A percentile compares a stretch with the other conserved stretches of the same genome.
Conservation (phyloP, 805 yeast species). For the Kodamaea hsintzibuensis region DNA sequence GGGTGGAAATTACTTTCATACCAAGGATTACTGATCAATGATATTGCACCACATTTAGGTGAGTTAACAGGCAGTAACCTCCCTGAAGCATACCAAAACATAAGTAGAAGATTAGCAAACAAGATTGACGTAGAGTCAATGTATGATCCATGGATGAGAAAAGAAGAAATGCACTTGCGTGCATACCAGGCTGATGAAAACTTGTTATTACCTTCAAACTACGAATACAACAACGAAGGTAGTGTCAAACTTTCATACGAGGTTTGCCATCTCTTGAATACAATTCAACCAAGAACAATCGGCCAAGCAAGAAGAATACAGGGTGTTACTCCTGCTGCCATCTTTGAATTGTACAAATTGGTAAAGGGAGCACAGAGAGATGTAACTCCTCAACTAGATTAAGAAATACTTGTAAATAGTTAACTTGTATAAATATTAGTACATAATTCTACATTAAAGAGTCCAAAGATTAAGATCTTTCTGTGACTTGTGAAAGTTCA, state of each 20-base stretch:
- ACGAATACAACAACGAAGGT: slow-evolving; percentile 60
- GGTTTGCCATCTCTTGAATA: slow-evolving; percentile 65
- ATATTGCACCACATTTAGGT: slow-evolving; percentile 29
- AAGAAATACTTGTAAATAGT: neutral
- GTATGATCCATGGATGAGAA: slow-evolving; percentile 75
- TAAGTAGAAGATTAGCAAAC: slow-evolving; percentile 46
- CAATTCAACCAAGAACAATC: slow-evolving; percentile 80
- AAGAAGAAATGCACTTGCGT: slow-evolving; percentile 67
- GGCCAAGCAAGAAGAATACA: slow-evolving; percentile 96
- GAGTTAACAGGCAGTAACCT: slow-evolving; percentile 21
- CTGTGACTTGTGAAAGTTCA: neutral
- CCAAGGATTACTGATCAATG: slow-evolving; percentile 38
- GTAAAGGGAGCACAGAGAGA: slow-evolving; percentile 33
- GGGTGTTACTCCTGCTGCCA: slow-evolving; percentile 93
- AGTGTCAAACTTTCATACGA: slow-evolving; percentile 64
- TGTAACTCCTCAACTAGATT: neutral
- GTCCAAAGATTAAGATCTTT: too few relatives aligned
- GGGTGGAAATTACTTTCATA: slow-evolving; percentile 76
- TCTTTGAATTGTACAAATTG: slow-evolving; percentile 72
- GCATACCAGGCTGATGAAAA: slow-evolving; percentile 86
- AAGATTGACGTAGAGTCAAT: slow-evolving; percentile 77
- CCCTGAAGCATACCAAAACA: slow-evolving; percentile 26
- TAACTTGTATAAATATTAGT: neutral
- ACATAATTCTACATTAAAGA: neutral
- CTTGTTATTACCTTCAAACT: slow-evolving; percentile 65